A percentile compares a stretch with the other conserved stretches of the same genome.
Conservation (phyloP, 75 land plant genomes). For the Cupressus sempervirens region DNA sequence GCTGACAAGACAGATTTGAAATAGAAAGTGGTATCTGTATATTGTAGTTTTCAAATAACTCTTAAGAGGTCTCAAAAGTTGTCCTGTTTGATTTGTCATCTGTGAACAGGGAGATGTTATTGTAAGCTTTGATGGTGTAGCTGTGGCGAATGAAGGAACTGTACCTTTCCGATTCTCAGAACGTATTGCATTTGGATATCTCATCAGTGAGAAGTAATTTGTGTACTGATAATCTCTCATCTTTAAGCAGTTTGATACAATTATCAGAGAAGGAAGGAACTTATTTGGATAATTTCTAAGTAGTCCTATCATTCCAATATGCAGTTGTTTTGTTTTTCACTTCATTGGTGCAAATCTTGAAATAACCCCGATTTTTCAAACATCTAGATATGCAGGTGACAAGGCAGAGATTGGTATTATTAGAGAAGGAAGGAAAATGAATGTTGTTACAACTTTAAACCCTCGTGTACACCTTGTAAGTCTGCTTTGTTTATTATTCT, state of each 20-base stretch:
- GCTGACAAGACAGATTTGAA: background rate
- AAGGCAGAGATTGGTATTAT: slow-evolving; percentile 80
- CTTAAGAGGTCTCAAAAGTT: background rate
- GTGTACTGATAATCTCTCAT: background rate
- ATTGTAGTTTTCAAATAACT: background rate
- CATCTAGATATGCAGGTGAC: slow-evolving; percentile 83
- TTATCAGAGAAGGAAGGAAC: background rate
- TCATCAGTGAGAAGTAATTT: slow-evolving; percentile 91
- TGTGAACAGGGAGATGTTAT: slow-evolving; percentile 86
- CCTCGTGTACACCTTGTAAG: slow-evolving; percentile 78
- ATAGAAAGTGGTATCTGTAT: background rate
- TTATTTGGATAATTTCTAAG: slow-evolving; percentile 7
- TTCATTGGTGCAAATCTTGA: background rate
- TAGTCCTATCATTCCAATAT: background rate
- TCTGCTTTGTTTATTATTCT: background rate
- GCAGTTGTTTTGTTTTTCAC: background rate
- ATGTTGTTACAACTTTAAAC: slow-evolving; percentile 56
- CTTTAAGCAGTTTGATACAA: slow-evolving; percentile 8
- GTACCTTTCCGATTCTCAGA: slow-evolving; percentile 89
- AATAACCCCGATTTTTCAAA: slow-evolving; percentile 13
- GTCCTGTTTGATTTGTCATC: background rate
- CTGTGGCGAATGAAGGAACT: slow-evolving; percentile 93
- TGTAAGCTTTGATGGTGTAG: slow-evolving; percentile 85
- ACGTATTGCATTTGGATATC: slow-evolving; percentile 91
- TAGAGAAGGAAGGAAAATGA: slow-evolving; percentile 53